Evolutionary conservation across 495 filamentous ascomycete genomes (phyloP), one percentile per base, ranked within the genome.

Genomic region (Beverwykella pulmonaria): DNA sequence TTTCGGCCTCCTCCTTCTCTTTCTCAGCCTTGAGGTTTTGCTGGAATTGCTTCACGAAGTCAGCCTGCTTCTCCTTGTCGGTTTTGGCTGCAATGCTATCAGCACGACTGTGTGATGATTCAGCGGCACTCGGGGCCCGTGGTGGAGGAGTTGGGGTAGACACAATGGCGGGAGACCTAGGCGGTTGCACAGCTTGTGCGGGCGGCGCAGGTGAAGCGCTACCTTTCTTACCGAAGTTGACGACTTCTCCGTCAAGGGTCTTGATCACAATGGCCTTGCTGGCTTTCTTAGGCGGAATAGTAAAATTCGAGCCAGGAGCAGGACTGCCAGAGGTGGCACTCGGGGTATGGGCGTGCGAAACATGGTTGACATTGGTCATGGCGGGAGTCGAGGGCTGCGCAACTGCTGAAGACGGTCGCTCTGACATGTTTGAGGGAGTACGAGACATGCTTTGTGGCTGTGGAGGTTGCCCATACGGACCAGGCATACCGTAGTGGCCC

Each of bases 381-480:
- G 77, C 81, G 47, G 80, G 84, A 34, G 82, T 87, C 69, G 81
- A 84, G 20, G 82, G 82, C 69, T 90, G 90, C 41, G 89, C 85
- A 50, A 92, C 83, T 76, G 90, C 93, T 23, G 92, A 93, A 17
- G 83, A 80, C 10, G 92, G 92, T 58, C 92, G 86, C 68, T 94
- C 88, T 26, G 78, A 93, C 39, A 93, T 79, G 74, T 94, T 89
- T 7, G 92, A 96, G 2, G 90, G 85, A 53, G 86, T 89, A 71
- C 93, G 89, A 8, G 92, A 93, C 86, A 96, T 90, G 10, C 87
- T 79, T 22, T 86, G 83, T 17, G 86, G 78, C 74, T 85, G 82
- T 49, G 80, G 79, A 61, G 79, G 70, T 80, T 74, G 47, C 63
- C 79, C 80, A 68, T 87, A 87, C 26, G 80, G 78, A 55, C 79